phyloP scores from a whole-genome alignment of 495 filamentous ascomycete species.

The Podospora comata region DNA sequence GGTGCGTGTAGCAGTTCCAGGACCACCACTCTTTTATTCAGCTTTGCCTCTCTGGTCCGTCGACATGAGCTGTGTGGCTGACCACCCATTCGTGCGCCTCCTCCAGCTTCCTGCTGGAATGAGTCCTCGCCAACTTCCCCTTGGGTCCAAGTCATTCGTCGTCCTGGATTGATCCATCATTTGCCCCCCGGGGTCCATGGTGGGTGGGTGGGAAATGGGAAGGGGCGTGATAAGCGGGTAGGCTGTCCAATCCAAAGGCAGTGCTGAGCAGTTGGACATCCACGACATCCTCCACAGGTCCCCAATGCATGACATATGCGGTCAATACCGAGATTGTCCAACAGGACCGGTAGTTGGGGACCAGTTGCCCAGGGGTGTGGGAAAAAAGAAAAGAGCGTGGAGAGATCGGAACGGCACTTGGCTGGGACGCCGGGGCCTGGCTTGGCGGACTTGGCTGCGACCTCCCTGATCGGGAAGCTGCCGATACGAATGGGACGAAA shows the following conservation, averaged over 20 bases:
- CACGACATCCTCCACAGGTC: neutral
- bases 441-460: slow-evolving; percentile 14
- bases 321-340: slow-evolving; percentile 10
- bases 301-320: slow-evolving; percentile 7
- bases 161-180: neutral
- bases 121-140: neutral
- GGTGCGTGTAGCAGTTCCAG: neutral
- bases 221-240: neutral
- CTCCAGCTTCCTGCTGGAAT: neutral
- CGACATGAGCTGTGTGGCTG: neutral
- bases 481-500: slow-evolving; percentile 9
- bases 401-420: slow-evolving; percentile 13
- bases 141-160: neutral
- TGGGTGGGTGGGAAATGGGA: neutral
- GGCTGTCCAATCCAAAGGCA: neutral
- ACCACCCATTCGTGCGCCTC: neutral
- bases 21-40: neutral
- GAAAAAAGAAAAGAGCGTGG: neutral
- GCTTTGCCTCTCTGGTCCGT: neutral
- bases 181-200: neutral
- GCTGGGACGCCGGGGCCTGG: slow-evolving; percentile 1
- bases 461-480: slow-evolving; percentile 32
- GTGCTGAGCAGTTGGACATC: neutral
- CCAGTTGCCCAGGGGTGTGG: slow-evolving; percentile 11
- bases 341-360: slow-evolving; percentile 15